These are phyloP conservation scores for Gossypium longicalyx DNA, from an alignment of 345 rosid genomes.

Conservation along the genomic window DNA sequence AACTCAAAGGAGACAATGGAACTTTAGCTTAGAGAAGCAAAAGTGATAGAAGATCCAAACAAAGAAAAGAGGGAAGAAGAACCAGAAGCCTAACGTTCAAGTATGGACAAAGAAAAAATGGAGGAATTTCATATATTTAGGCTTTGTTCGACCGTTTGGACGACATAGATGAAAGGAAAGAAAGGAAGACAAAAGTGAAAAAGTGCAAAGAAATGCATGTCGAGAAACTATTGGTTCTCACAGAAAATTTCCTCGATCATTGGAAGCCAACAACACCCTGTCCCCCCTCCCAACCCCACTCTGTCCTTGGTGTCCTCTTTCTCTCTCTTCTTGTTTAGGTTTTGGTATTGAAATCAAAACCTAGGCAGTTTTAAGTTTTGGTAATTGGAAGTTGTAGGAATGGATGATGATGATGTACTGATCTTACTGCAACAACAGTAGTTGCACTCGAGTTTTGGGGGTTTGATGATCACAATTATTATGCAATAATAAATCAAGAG, in stretches of 20 bases:
- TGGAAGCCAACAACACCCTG: neutral
- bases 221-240: neutral
- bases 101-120: no score
- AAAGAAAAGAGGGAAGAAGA: no score
- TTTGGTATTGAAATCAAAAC: neutral
- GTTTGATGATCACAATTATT: neutral
- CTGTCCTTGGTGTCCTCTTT: neutral
- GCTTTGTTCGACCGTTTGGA: neutral
- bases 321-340: neutral
- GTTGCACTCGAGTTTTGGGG: neutral
- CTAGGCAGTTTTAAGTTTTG: neutral
- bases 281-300: neutral
- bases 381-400: neutral
- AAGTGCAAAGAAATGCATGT: conserved; percentile 10
- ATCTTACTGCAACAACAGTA: neutral
- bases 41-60: neutral
- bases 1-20: neutral
- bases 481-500: neutral
- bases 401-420: no score
- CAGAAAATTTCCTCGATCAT: conserved; percentile 1
- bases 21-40: neutral
- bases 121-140: neutral
- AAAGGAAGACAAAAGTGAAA: neutral
- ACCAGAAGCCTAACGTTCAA: no score
- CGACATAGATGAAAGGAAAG: neutral